These are phyloP conservation scores for Thalia dealbata DNA, from an alignment of 176 grass and related monocot species.

Conservation along the genomic window DNA sequence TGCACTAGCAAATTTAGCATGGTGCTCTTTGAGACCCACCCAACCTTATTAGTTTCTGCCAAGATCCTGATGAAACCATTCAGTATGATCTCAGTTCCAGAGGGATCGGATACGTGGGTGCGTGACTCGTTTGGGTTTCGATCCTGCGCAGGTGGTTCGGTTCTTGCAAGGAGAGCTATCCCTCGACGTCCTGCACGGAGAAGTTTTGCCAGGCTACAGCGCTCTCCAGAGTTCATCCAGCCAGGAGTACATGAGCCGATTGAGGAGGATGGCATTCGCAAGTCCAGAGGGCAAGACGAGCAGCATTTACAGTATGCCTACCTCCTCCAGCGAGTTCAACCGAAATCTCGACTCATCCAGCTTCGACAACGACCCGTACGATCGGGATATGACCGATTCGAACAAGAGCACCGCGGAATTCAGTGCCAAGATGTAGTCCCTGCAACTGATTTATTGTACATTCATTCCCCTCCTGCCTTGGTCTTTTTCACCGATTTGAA, in stretches of 20 bases:
- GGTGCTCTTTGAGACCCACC: too few species aligned
- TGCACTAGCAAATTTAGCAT: too few species aligned
- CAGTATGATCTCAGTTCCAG: too few species aligned
- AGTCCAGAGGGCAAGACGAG: conserved; percentile 48
- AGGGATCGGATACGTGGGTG: too few species aligned
- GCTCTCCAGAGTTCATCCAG: conserved; percentile 27
- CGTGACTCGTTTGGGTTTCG: not conserved
- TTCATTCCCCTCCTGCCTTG: not conserved
- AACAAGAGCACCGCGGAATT: not conserved
- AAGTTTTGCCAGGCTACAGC: conserved; percentile 54
- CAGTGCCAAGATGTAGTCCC: conserved; percentile 3
- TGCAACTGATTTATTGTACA: not conserved
- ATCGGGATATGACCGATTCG: not conserved
- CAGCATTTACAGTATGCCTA: conserved; percentile 48
- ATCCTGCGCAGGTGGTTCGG: conserved; percentile 44
- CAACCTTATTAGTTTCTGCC: too few species aligned
- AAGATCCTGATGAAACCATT: too few species aligned
- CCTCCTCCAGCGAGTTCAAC: conserved; percentile 48
- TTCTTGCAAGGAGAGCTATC: conserved; percentile 87
- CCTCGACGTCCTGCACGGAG: conserved; percentile 62
- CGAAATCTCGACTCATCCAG: conserved; percentile 31
- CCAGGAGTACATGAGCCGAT: conserved; percentile 28
- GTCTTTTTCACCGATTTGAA: not conserved
- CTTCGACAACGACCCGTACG: conserved; percentile 32
- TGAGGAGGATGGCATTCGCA: conserved; percentile 64